A percentile compares a stretch with the other conserved stretches of the same genome.
These are phyloP conservation scores for Penicillium fuscoglaucum DNA, from an alignment of 2,329 filamentous ascomycete species.

Conservation along the genomic window DNA sequence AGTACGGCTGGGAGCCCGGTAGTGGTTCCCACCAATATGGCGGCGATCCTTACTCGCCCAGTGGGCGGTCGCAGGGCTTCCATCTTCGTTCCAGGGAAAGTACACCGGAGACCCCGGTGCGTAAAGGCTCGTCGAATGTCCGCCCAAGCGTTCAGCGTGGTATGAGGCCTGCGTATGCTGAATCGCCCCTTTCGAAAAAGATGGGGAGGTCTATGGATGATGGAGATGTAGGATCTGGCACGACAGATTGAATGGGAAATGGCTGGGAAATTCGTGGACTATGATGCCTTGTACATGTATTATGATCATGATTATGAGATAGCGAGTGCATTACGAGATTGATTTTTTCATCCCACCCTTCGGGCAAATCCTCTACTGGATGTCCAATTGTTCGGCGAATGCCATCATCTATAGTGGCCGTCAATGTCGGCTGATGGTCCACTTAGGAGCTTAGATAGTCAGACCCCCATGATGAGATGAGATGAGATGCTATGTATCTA, in stretches of 20 bases:
- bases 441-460: not conserved
- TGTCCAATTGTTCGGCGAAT: not conserved
- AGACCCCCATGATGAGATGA: not conserved
- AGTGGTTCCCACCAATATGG: slow-evolving; percentile 28
- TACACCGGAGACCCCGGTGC: slow-evolving; percentile 34
- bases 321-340: not conserved
- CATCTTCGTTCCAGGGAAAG: slow-evolving; percentile 35
- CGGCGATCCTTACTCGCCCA: slow-evolving; percentile 33
- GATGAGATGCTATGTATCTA: slow-evolving; percentile 20
- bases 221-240: slow-evolving; percentile 34
- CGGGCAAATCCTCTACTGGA: not conserved
- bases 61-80: slow-evolving; percentile 25
- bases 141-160: slow-evolving; percentile 25
- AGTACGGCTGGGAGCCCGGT: slow-evolving; percentile 44
- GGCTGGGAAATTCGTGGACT: not conserved
- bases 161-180: slow-evolving; percentile 24
- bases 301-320: slow-evolving; percentile 7
- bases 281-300: slow-evolving; percentile 4
- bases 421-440: too few species aligned
- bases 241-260: slow-evolving; percentile 16
- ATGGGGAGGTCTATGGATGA: slow-evolving; percentile 30
- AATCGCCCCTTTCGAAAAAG: slow-evolving; percentile 39
- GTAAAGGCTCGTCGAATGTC: slow-evolving; percentile 24
- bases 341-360: not conserved
- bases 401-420: not conserved